Conservation (phyloP, 345 rosid species). For the Arabis hirsuta region DNA sequence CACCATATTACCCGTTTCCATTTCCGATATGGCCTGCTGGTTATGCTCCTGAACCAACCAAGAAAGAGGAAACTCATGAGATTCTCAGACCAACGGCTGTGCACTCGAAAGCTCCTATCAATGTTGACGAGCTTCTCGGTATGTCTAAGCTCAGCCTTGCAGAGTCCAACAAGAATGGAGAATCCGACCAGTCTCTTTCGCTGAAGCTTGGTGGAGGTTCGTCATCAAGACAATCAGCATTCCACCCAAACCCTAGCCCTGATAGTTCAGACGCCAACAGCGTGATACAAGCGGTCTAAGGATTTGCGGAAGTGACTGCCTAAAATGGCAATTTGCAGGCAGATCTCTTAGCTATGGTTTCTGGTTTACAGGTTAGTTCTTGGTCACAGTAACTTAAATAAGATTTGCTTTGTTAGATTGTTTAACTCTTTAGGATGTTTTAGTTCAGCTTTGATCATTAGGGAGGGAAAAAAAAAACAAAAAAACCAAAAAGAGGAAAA, state of each 20-base stretch:
- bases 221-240: slow-evolving; percentile 87
- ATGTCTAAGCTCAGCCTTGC: slow-evolving; percentile 87
- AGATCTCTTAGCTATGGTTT: slow-evolving; percentile 25
- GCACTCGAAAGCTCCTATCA: slow-evolving; percentile 82
- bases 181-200: slow-evolving; percentile 68
- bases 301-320: slow-evolving; percentile 4
- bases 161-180: slow-evolving; percentile 57
- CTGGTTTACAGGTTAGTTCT: slow-evolving; percentile 37
- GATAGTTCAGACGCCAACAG: slow-evolving; percentile 58
- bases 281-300: slow-evolving; percentile 65
- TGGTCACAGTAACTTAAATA: slow-evolving; percentile 41
- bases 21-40: slow-evolving; percentile 77
- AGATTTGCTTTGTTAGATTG: slow-evolving; percentile 36
- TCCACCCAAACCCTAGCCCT: slow-evolving; percentile 79
- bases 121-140: slow-evolving; percentile 90
- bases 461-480: slow-evolving; percentile 3
- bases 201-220: slow-evolving; percentile 66
- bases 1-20: slow-evolving; percentile 74
- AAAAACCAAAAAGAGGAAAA: background rate
- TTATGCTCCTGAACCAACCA: slow-evolving; percentile 50
- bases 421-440: slow-evolving; percentile 40
- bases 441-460: slow-evolving; percentile 43
- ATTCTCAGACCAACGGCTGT: slow-evolving; percentile 89
- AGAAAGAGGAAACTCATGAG: slow-evolving; percentile 59
- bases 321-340: slow-evolving; percentile 14